A percentile compares a stretch with the other conserved stretches of the same genome.
Evolutionary conservation across 371 early-diverging fungal species (phyloP).

Genomic region (Gilbertella persicaria): DNA sequence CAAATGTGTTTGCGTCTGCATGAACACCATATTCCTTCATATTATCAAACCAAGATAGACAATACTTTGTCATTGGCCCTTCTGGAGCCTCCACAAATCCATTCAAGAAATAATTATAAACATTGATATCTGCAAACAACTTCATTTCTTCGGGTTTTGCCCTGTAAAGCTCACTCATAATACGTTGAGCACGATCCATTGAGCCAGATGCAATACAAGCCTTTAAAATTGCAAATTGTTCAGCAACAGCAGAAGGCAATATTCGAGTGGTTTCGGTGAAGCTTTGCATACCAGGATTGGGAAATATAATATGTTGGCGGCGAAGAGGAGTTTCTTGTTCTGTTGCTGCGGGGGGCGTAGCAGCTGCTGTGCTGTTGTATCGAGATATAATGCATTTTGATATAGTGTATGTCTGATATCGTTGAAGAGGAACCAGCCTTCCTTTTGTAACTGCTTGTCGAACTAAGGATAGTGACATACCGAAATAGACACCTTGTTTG

Average conservation of each 20-base stretch:
- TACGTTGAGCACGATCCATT: conserved; percentile 75
- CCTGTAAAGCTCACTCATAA: conserved; percentile 70
- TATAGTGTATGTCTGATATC: background rate
- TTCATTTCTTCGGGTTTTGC: conserved; percentile 71
- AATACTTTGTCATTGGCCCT: conserved; percentile 57
- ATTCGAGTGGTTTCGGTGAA: conserved; percentile 35
- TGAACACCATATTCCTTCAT: conserved; percentile 54
- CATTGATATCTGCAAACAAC: conserved; percentile 64
- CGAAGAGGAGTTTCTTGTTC: background rate
- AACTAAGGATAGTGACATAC: conserved; percentile 18
- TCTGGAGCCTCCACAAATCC: conserved; percentile 59
- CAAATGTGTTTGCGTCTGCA: conserved; percentile 74
- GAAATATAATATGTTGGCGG: conserved; percentile 34
- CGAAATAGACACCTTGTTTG: no score
- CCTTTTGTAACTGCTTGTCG: conserved; percentile 15
- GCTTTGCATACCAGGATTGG: conserved; percentile 33
- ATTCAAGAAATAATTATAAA: conserved; percentile 85
- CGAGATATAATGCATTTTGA: background rate
- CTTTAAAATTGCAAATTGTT: conserved; percentile 61
- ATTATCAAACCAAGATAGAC: conserved; percentile 76
- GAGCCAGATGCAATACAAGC: conserved; percentile 78
- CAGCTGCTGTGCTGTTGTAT: conserved; percentile 5
- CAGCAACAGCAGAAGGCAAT: conserved; percentile 41
- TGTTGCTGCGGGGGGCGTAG: conserved; percentile 4
- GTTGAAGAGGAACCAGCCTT: conserved; percentile 1